Conservation (phyloP, 306 rosid species). For the Prunus mongolica region DNA sequence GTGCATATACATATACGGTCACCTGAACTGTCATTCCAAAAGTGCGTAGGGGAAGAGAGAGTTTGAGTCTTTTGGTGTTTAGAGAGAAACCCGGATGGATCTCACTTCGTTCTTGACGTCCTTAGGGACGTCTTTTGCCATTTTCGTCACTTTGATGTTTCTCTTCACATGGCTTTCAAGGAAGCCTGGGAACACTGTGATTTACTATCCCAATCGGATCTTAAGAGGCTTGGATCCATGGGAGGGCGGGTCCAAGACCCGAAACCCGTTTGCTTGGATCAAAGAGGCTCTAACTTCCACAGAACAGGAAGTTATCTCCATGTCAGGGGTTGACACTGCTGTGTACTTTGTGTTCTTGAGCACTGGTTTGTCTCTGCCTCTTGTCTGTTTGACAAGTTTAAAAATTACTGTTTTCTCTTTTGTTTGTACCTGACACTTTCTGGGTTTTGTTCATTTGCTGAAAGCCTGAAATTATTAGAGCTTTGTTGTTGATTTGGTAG, state of each 20-base stretch:
- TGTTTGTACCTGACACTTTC: not conserved
- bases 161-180: conserved; percentile 53
- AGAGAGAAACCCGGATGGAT: conserved; percentile 55
- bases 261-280: conserved; percentile 84
- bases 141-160: conserved; percentile 65
- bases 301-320: conserved; percentile 57
- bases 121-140: conserved; percentile 71
- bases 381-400: not conserved
- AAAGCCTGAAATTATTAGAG: not conserved
- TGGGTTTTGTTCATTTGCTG: conserved; percentile 5
- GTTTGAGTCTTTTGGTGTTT: not conserved
- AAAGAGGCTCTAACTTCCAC: conserved; percentile 60
- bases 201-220: conserved; percentile 90
- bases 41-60: not conserved
- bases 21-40: not conserved
- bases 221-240: conserved; percentile 63
- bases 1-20: not conserved
- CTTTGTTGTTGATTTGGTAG: not conserved
- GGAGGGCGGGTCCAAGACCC: conserved; percentile 39
- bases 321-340: conserved; percentile 92
- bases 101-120: conserved; percentile 80
- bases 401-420: not conserved
- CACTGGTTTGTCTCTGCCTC: conserved; percentile 51
- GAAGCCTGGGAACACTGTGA: conserved; percentile 72
- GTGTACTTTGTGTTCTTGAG: conserved; percentile 78